Conservation (phyloP, 2,329 filamentous ascomycete genomes). For the Claviceps quebecensis region DNA sequence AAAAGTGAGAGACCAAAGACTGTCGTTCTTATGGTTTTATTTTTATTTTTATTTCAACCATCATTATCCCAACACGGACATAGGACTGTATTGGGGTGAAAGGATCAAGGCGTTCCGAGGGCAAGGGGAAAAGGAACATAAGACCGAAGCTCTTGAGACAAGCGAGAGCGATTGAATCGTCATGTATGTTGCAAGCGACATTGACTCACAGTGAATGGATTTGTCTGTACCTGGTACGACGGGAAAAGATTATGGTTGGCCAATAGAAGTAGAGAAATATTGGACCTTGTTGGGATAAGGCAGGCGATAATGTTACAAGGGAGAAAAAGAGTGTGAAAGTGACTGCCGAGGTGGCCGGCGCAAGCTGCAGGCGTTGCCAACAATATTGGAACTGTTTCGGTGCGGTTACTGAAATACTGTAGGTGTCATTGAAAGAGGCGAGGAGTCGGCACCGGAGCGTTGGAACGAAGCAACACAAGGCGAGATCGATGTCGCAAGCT, state of each 20-base stretch:
- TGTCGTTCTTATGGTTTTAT: neutral
- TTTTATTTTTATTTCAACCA: neutral
- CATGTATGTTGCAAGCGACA: slow-evolving; percentile 14
- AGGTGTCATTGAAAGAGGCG: slow-evolving; percentile 17
- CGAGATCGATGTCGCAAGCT: slow-evolving; percentile 16
- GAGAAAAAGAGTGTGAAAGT: slow-evolving; percentile 9
- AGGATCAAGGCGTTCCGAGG: too few relatives aligned
- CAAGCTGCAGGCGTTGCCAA: slow-evolving; percentile 21
- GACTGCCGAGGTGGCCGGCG: slow-evolving; percentile 18
- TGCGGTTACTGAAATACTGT: slow-evolving; percentile 13
- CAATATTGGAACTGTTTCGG: slow-evolving; percentile 20
- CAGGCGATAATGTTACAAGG: slow-evolving; percentile 7
- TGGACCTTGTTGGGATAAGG: slow-evolving; percentile 5
- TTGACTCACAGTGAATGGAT: slow-evolving; percentile 20
- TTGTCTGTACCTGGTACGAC: slow-evolving; percentile 18
- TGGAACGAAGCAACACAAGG: slow-evolving; percentile 19
- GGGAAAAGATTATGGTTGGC: slow-evolving; percentile 1
- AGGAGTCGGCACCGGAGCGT: slow-evolving; percentile 21
- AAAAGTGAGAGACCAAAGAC: neutral
- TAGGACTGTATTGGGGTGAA: neutral
- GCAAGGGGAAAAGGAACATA: neutral
- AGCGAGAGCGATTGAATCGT: slow-evolving; percentile 3
- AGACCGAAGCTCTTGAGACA: slow-evolving; percentile 6
- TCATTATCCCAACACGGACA: neutral
- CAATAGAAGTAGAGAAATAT: slow-evolving; percentile 1